Base-by-base conservation (phyloP, 2,329 filamentous ascomycete genomes). In the Arthrobotrys sphaeroides region DNA sequence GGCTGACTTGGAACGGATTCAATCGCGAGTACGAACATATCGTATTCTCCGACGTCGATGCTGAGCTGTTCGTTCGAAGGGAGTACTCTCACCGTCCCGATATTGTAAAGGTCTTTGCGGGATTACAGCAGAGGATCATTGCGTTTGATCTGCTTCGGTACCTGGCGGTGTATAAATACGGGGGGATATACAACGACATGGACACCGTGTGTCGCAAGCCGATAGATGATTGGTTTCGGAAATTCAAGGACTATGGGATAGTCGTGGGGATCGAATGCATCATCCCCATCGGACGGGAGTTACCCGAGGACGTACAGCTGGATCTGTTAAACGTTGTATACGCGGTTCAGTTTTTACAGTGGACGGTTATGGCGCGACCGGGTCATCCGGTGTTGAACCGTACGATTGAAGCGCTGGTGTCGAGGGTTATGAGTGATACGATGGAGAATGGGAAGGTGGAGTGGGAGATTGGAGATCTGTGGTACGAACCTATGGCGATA, bases 101-200 rank as follows among this genome's bases (percentile, higher is more conserved):
- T 49, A 73, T 73, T 31, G 40, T 73, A 18, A 59, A 65, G 12
- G 40, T 73, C 7, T 73, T 59, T 38, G 26, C 38, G 5, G 49
- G 51, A 16, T 18, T 66, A 7, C 68, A 57, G 18, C 68, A 73
- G 33, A 51, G 68, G 26, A 61, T 73, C 18, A 59, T 73, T 42
- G 60, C 68, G 10, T 65, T 65, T 16, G 68, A 73, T 40, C 22
- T 66, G 40, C 42, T 73, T 3, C 26, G 68, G 22, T 73, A 65
- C 20, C 49, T 73, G n/a, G 28, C 65, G 12, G 42, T 65, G 20
- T 73, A 65, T n/a, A 57, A 53, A 24, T 47, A 65, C 18, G 68
- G 68, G 2, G 68, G 68, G 12, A 24, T 73, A 18, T 73, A 73
- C 33, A 73, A 33, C 28, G 68, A 73, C 24, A 73, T 73, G 28